These are phyloP conservation scores for Podospora comata DNA, from an alignment of 495 filamentous ascomycete species.

Conservation along the genomic window DNA sequence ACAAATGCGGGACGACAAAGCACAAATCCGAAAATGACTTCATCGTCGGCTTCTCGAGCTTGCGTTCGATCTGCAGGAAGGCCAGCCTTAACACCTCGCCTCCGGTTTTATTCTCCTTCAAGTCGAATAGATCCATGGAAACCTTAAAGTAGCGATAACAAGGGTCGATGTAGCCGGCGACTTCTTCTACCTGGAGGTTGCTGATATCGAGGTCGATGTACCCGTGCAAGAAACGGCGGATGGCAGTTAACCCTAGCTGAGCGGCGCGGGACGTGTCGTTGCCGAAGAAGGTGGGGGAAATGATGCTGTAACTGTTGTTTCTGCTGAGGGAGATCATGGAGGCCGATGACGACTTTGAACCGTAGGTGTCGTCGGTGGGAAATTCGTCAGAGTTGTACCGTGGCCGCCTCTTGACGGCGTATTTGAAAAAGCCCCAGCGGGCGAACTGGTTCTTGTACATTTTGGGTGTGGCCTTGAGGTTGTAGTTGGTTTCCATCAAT, in stretches of 20 bases:
- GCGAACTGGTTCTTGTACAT: slow-evolving; percentile 39
- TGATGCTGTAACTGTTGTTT: slow-evolving; percentile 13
- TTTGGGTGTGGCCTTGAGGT: slow-evolving; percentile 32
- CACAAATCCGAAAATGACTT: slow-evolving; percentile 34
- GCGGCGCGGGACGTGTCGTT: slow-evolving; percentile 21
- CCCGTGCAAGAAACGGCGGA: slow-evolving; percentile 28
- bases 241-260: slow-evolving; percentile 26
- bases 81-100: slow-evolving; percentile 31
- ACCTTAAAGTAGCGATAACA: slow-evolving; percentile 33
- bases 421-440: slow-evolving; percentile 36
- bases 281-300: slow-evolving; percentile 20
- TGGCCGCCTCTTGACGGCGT: slow-evolving; percentile 28
- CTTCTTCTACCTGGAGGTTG: slow-evolving; percentile 23
- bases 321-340: slow-evolving; percentile 3
- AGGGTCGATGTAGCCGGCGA: slow-evolving; percentile 28
- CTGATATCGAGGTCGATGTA: slow-evolving; percentile 25
- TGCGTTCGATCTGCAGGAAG: slow-evolving; percentile 31
- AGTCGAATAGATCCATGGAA: slow-evolving; percentile 32
- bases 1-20: slow-evolving; percentile 29
- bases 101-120: slow-evolving; percentile 24
- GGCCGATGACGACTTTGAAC: not conserved
- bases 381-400: slow-evolving; percentile 5
- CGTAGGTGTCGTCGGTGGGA: slow-evolving; percentile 11
- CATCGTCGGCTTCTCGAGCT: slow-evolving; percentile 24
- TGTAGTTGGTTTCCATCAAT: slow-evolving; percentile 30